These are phyloP conservation scores for Termitomyces sp. DNA, from an alignment of 768 basidiomycete genomes.

Conservation along the genomic window DNA sequence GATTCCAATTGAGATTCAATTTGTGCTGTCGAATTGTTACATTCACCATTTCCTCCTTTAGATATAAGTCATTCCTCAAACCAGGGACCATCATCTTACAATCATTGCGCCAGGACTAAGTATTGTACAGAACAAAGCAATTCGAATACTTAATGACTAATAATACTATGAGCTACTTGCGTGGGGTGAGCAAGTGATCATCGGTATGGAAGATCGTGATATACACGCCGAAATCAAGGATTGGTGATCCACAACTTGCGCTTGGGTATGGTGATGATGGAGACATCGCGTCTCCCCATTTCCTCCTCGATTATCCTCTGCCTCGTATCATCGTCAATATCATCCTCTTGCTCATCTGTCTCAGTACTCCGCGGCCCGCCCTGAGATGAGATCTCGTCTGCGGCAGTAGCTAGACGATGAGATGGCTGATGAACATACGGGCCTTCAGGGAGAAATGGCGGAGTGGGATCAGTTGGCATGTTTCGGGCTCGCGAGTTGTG, in stretches of 20 bases:
- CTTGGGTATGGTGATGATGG: conserved; percentile 75
- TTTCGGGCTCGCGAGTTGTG: conserved; percentile 24
- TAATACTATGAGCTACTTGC: conserved; percentile 7
- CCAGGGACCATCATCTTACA: not conserved
- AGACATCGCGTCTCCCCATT: conserved; percentile 77
- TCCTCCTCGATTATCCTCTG: conserved; percentile 79
- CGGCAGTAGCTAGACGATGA: conserved; percentile 40
- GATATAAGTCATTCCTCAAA: not conserved
- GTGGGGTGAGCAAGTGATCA: not conserved
- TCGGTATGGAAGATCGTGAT: not conserved
- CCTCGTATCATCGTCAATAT: conserved; percentile 69
- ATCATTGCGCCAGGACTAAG: not conserved
- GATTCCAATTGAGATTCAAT: conserved; percentile 20
- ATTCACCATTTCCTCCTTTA: not conserved
- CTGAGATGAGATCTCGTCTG: conserved; percentile 36
- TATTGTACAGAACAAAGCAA: conserved; percentile 9
- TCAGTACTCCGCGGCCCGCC: conserved; percentile 47
- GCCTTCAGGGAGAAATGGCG: conserved; percentile 42
- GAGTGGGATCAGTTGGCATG: conserved; percentile 24
- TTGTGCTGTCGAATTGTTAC: not conserved
- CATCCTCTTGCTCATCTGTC: conserved; percentile 61
- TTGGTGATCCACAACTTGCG: conserved; percentile 75
- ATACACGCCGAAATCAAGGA: conserved; percentile 29
- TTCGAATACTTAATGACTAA: conserved; percentile 10
- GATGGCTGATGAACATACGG: conserved; percentile 71